Percentiles rank a stretch among this genome's conserved stretches.
phyloP scores from a whole-genome alignment of 2,329 filamentous ascomycete genomes.

The Aspergillus chevalieri region DNA sequence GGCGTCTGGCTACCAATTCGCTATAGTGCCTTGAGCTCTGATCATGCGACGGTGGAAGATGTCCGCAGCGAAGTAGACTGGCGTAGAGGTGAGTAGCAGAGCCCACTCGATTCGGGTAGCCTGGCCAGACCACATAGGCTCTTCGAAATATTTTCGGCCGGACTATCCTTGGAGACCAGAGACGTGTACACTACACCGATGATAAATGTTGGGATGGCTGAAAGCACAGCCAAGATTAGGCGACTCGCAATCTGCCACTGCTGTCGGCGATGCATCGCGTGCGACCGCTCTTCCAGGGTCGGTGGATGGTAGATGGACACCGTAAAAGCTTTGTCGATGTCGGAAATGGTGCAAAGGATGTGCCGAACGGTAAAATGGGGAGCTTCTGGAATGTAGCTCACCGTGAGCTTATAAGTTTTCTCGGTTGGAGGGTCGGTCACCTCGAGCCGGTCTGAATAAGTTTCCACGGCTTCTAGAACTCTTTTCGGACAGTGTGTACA shows the following conservation, averaged over 20 bases:
- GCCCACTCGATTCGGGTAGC: slow-evolving; percentile 72
- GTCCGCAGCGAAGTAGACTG: slow-evolving; percentile 79
- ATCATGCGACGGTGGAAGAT: slow-evolving; percentile 73
- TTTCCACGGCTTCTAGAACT: slow-evolving; percentile 30
- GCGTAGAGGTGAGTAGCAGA: slow-evolving; percentile 73
- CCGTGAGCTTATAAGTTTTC: slow-evolving; percentile 59
- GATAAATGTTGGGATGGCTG: slow-evolving; percentile 76
- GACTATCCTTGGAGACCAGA: slow-evolving; percentile 57
- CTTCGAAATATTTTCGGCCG: slow-evolving; percentile 61
- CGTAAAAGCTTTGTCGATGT: slow-evolving; percentile 59
- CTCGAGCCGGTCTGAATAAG: slow-evolving; percentile 42
- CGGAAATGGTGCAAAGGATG: slow-evolving; percentile 63
- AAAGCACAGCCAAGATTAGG: slow-evolving; percentile 59
- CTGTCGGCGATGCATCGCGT: slow-evolving; percentile 64
- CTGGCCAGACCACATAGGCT: slow-evolving; percentile 61
- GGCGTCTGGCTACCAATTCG: slow-evolving; percentile 66
- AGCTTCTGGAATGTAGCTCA: slow-evolving; percentile 63
- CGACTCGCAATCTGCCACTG: slow-evolving; percentile 62
- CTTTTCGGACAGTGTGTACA: slow-evolving; percentile 63
- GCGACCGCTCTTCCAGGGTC: slow-evolving; percentile 75
- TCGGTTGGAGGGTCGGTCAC: slow-evolving; percentile 45
- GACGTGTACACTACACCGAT: slow-evolving; percentile 91
- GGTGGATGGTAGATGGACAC: slow-evolving; percentile 71
- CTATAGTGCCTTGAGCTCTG: slow-evolving; percentile 71
- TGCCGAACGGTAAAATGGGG: slow-evolving; percentile 68